phyloP scores from a whole-genome alignment of 2,329 filamentous ascomycete genomes.

The Xylariaceae sp. region DNA sequence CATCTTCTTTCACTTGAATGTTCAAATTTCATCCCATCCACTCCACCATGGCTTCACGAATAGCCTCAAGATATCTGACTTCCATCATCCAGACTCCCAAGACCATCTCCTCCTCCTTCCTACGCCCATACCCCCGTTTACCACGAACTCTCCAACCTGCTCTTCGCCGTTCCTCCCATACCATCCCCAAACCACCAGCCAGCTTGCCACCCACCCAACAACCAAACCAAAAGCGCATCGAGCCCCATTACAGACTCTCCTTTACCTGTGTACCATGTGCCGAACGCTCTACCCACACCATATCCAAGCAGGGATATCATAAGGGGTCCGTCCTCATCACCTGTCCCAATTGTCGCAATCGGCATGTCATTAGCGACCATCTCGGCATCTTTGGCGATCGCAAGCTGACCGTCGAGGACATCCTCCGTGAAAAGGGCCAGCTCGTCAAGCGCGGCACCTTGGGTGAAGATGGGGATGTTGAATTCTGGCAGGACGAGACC shows the following conservation, averaged over 20 bases:
- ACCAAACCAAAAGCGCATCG: conserved; percentile 25
- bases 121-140: conserved; percentile 23
- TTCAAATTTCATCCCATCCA: background rate
- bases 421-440: conserved; percentile 72
- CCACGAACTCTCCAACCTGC: conserved; percentile 23
- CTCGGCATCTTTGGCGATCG: conserved; percentile 71
- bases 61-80: conserved; percentile 11
- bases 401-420: conserved; percentile 68
- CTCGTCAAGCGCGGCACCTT: conserved; percentile 68
- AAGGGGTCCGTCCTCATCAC: conserved; percentile 82
- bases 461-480: conserved; percentile 77
- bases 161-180: conserved; percentile 25
- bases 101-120: conserved; percentile 10
- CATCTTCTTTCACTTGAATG: background rate
- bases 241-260: conserved; percentile 78
- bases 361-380: conserved; percentile 91
- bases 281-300: conserved; percentile 72
- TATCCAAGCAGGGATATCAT: conserved; percentile 96
- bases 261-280: conserved; percentile 91
- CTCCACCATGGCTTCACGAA: conserved; percentile 23
- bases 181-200: conserved; percentile 26
- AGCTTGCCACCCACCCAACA: background rate
- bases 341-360: conserved; percentile 79
- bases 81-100: conserved; percentile 14
- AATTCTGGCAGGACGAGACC: conserved; percentile 80